Base-by-base conservation (phyloP, 2,329 filamentous ascomycete genomes). In the Ophiobolus disseminans region DNA sequence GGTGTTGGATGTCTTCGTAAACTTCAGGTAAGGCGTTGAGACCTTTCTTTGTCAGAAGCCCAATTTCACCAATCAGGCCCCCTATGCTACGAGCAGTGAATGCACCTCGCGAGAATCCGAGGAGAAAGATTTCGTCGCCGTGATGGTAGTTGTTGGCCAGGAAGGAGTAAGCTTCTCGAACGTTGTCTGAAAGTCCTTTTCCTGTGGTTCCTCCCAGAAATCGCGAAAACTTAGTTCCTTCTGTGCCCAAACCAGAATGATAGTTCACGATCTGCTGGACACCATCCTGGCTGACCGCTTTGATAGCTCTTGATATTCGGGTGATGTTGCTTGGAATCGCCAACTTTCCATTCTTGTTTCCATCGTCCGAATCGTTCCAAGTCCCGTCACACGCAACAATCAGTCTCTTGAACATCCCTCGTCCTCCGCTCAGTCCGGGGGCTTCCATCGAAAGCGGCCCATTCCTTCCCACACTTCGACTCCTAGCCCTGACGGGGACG, bases 221-320 rank as follows among this genome's bases (percentile, higher is more conserved):
- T 39, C 73, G 73, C 48, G 75, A 74, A 20, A 79, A 50, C 3
- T 75, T 61, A 4, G 74, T 73, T 9, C 78, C 78, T 25, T 72
- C 68, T 3, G 72, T 74, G 3, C 78, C 79, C 3, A 81, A 70
- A 7, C 79, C 79, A 40, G 71, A 74, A 38, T 80, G 77, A 56
- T 82, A 82, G 55, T 78, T 79, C 4, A 79, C 75, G 21, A 82
- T 73, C 54, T 82, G 79, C 8, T 76, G 76, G 11, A 80, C 74
- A 5, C 77, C 76, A 59, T 80, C 77, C 21, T 70, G 68, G 57
- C 73, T 77, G 41, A 76, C 68, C 8, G 76, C 69, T 45, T 77
- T 78, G 55, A 82, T 78, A 13, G 79, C 79, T 51, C 79, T 70
- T 7, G 74, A 73, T 16, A 82, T 72, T 3, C 78, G 70, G 0